Conservation (phyloP, 257 asterid genomes). For the Craterostigma plantagineum region DNA sequence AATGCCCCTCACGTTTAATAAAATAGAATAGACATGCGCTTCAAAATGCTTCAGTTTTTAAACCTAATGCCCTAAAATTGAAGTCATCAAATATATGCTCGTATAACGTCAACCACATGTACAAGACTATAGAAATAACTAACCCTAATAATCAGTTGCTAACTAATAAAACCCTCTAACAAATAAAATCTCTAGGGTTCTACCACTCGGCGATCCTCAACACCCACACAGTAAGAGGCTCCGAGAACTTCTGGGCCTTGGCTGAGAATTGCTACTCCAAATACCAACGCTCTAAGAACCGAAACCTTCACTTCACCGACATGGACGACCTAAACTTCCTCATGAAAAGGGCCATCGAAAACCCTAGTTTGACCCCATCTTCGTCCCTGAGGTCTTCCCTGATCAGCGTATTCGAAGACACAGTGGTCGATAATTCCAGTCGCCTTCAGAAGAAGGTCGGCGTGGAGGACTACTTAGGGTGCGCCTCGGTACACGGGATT, state of each 20-base stretch:
- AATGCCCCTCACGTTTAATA: too few relatives aligned
- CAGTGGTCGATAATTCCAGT: conserved; percentile 28
- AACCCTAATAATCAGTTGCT: too few relatives aligned
- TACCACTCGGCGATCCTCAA: conserved; percentile 47
- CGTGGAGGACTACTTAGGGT: conserved; percentile 43
- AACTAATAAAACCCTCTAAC: too few relatives aligned
- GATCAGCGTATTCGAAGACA: conserved; percentile 51
- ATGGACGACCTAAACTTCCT: conserved; percentile 54
- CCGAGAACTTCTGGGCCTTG: conserved; percentile 34
- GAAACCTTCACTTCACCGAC: conserved; percentile 46
- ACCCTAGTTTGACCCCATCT: conserved; percentile 34
- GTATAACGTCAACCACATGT: too few relatives aligned
- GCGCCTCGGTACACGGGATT: conserved; percentile 49
- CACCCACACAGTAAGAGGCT: conserved; percentile 23
- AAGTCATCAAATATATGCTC: too few relatives aligned
- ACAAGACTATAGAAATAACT: too few relatives aligned
- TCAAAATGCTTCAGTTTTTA: too few relatives aligned
- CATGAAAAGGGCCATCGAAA: conserved; percentile 42
- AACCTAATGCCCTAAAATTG: too few relatives aligned
- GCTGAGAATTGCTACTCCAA: conserved; percentile 21
- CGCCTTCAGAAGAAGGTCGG: conserved; percentile 21
- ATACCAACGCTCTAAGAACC: conserved; percentile 20
- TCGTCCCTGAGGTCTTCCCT: conserved; percentile 41
- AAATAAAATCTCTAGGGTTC: too few relatives aligned
- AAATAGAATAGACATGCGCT: too few relatives aligned